Evolutionary conservation across 371 early-diverging fungal species (phyloP).

Genomic region (Thermomucor indicae-seudaticae): DNA sequence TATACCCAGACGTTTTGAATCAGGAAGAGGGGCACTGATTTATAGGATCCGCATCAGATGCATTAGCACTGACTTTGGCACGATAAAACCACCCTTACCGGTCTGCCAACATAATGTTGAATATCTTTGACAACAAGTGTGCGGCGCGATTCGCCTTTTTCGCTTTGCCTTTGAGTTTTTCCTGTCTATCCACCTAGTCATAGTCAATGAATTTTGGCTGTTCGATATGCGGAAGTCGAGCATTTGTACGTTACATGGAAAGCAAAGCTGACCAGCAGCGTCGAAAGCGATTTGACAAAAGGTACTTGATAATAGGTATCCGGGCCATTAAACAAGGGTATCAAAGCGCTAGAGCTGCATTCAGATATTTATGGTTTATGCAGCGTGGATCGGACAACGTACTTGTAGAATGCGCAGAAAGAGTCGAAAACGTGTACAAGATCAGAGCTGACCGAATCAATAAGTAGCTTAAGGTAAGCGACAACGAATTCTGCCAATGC

Average conservation of each 20-base stretch:
- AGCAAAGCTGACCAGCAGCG: slow-evolving; percentile 11
- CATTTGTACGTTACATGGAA: slow-evolving; percentile 3
- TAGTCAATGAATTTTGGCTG: neutral
- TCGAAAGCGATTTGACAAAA: slow-evolving; percentile 9
- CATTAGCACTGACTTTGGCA: neutral
- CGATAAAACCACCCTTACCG: slow-evolving; percentile 4
- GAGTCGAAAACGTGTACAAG: neutral
- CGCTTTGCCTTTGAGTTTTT: slow-evolving; percentile 5
- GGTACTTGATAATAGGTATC: slow-evolving; percentile 10
- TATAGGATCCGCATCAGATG: neutral
- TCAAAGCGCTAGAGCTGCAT: slow-evolving; percentile 6
- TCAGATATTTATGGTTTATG: neutral
- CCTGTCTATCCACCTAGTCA: slow-evolving; percentile 5
- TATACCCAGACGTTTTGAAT: slow-evolving; percentile 48
- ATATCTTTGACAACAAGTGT: slow-evolving; percentile 15
- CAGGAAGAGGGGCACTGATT: slow-evolving; percentile 3
- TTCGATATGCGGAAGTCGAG: neutral
- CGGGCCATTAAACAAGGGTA: slow-evolving; percentile 14
- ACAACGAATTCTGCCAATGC: neutral
- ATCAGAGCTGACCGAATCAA: neutral
- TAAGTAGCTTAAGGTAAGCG: neutral
- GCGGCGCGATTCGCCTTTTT: slow-evolving; percentile 15
- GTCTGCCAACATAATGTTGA: slow-evolving; percentile 23
- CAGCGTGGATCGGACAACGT: neutral
- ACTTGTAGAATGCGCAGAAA: slow-evolving; percentile 2